Percentiles rank a stretch among this genome's conserved stretches.
phyloP scores from a whole-genome alignment of 495 filamentous ascomycete genomes.

The Sphaerosporella brunnea region DNA sequence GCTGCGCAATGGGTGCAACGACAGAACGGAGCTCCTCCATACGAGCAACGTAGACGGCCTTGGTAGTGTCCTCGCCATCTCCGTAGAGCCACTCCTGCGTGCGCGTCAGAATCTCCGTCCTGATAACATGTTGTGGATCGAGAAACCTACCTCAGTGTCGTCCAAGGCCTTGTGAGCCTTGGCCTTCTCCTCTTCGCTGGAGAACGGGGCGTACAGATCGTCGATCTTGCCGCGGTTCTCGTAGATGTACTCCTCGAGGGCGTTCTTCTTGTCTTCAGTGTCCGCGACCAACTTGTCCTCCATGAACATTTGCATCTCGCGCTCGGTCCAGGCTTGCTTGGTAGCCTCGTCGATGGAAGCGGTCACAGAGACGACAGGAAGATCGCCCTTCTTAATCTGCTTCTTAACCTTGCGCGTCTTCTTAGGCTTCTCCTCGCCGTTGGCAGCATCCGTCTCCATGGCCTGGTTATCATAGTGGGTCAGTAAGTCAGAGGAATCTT shows the following conservation, averaged over 20 bases:
- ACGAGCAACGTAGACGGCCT: conserved; percentile 82
- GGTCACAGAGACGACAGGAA: conserved; percentile 71
- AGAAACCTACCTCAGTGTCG: conserved; percentile 56
- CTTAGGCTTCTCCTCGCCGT: conserved; percentile 55
- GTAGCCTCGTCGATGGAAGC: conserved; percentile 50
- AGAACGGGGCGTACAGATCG: conserved; percentile 71
- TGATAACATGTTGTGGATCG: conserved; percentile 14
- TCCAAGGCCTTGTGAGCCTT: conserved; percentile 66
- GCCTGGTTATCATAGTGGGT: conserved; percentile 35
- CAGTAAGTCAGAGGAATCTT: neutral
- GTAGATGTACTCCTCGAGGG: conserved; percentile 94
- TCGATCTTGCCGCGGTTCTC: conserved; percentile 87
- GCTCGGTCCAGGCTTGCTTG: conserved; percentile 54
- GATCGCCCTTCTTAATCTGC: conserved; percentile 93
- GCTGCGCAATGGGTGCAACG: conserved; percentile 79
- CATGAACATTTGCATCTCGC: conserved; percentile 80
- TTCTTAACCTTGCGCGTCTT: conserved; percentile 99
- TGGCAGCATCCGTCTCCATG: conserved; percentile 72
- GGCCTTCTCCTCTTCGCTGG: conserved; percentile 80
- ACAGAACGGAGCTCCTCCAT: conserved; percentile 87
- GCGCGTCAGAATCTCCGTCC: conserved; percentile 3
- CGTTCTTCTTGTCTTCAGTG: conserved; percentile 99
- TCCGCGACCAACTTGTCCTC: conserved; percentile 97
- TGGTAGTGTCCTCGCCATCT: conserved; percentile 87
- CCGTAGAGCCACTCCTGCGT: conserved; percentile 93